Percentiles rank a stretch among this genome's conserved stretches.
Evolutionary conservation across 2,329 filamentous ascomycete genomes (phyloP).

Genomic region (Escovopsis sp.): DNA sequence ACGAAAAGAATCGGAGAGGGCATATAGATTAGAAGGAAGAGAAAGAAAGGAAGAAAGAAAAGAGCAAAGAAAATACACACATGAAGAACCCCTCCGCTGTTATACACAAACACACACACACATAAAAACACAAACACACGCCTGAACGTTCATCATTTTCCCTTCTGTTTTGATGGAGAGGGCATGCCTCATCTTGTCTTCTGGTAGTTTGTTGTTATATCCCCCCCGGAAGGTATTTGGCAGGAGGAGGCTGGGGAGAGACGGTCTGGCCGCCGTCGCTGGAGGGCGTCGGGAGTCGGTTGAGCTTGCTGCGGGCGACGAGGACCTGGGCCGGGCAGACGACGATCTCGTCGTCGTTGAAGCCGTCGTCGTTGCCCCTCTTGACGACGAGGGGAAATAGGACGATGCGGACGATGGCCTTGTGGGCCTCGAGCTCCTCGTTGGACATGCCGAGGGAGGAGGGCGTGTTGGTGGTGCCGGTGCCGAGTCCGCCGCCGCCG

Average conservation of each 20-base stretch:
- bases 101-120: too few relatives aligned
- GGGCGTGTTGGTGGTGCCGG: too few relatives aligned
- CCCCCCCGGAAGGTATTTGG: conserved; percentile 18
- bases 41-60: conserved; percentile 4
- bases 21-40: conserved; percentile 3
- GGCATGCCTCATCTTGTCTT: too few relatives aligned
- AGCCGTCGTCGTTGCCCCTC: conserved; percentile 76
- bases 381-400: conserved; percentile 94
- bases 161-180: too few relatives aligned
- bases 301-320: conserved; percentile 40
- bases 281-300: conserved; percentile 27
- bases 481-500: too few relatives aligned
- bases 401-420: conserved; percentile 74
- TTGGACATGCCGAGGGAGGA: conserved; percentile 45
- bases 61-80: conserved; percentile 3
- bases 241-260: conserved; percentile 9
- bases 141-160: too few relatives aligned
- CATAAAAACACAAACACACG: too few relatives aligned
- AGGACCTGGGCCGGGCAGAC: conserved; percentile 92
- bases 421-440: conserved; percentile 62
- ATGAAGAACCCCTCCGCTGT: conserved; percentile 2
- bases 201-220: conserved; percentile 11
- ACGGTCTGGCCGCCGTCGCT: conserved; percentile 31
- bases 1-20: conserved; percentile 5
- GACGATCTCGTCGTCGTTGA: conserved; percentile 86